These are phyloP conservation scores for Phytophthora colocasiae DNA, from an alignment of 352 stramenopile genomes.

Conservation along the genomic window DNA sequence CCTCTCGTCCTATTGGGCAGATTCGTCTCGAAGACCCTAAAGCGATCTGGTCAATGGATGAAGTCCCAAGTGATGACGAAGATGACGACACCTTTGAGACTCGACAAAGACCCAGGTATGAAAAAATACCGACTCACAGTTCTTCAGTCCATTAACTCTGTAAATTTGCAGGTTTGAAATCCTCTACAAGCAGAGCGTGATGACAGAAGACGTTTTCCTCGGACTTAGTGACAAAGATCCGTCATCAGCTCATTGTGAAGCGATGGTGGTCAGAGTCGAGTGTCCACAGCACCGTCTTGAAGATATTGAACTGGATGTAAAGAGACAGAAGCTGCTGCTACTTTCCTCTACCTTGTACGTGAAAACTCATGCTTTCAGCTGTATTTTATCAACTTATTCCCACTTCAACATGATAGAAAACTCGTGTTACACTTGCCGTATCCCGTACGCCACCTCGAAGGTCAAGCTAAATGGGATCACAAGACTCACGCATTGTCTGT, in stretches of 20 bases:
- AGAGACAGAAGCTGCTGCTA: constrained; percentile 77
- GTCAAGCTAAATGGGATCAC: constrained; percentile 77
- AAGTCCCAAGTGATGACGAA: constrained; percentile 80
- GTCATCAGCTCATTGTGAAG: constrained; percentile 81
- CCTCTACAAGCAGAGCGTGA: constrained; percentile 88
- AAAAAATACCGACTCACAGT: constrained; percentile 15
- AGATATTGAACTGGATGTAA: constrained; percentile 86
- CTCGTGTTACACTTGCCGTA: constrained; percentile 78
- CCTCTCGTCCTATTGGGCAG: constrained; percentile 73
- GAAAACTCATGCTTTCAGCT: background rate
- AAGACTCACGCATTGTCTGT: constrained; percentile 57
- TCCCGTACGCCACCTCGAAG: constrained; percentile 72
- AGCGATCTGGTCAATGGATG: constrained; percentile 76
- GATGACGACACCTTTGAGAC: constrained; percentile 73
- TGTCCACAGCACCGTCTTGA: constrained; percentile 70
- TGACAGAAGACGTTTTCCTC: constrained; percentile 88
- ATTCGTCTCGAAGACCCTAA: constrained; percentile 67
- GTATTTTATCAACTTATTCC: background rate
- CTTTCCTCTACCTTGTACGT: constrained; percentile 67
- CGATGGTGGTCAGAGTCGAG: constrained; percentile 79
- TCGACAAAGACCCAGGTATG: constrained; percentile 57
- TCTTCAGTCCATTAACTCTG: background rate
- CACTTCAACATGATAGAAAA: constrained; percentile 47
- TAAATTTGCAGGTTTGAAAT: constrained; percentile 68
- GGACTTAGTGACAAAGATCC: constrained; percentile 85